phyloP scores from a whole-genome alignment of 441 rosid genomes.

The Adansonia gregorii region DNA sequence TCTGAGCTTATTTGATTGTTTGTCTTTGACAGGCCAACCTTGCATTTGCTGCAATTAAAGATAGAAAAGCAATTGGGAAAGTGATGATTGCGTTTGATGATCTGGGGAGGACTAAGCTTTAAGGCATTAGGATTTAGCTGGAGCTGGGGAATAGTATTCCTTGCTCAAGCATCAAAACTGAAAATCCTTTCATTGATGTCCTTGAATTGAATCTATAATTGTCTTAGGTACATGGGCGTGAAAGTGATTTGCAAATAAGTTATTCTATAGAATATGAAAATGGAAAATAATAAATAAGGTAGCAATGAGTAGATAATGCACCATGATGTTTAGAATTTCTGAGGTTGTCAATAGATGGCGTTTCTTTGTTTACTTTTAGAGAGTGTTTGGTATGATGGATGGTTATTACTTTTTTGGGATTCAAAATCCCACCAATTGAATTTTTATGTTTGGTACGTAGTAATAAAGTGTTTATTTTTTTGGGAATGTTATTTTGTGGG shows the following conservation, averaged over 20 bases:
- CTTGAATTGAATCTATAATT: background rate
- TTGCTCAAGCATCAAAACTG: background rate
- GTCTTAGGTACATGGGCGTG: too few species aligned
- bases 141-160: background rate
- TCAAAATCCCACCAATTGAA: too few species aligned
- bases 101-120: conserved; percentile 58
- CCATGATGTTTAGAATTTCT: too few species aligned
- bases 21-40: conserved; percentile 65
- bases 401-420: too few species aligned
- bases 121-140: conserved; percentile 20
- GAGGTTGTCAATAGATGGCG: background rate
- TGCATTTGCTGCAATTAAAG: conserved; percentile 77
- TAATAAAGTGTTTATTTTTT: too few species aligned
- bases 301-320: too few species aligned
- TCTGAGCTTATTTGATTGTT: conserved; percentile 13
- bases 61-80: conserved; percentile 88
- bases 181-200: background rate
- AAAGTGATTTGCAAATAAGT: background rate
- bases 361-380: background rate
- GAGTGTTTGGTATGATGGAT: too few species aligned
- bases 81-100: conserved; percentile 67
- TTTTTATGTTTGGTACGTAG: too few species aligned
- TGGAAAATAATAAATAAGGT: background rate
- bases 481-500: too few species aligned
- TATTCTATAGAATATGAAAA: background rate